Base-by-base conservation (phyloP, 2,329 filamentous ascomycete species). In the Hypoxylon sp. region DNA sequence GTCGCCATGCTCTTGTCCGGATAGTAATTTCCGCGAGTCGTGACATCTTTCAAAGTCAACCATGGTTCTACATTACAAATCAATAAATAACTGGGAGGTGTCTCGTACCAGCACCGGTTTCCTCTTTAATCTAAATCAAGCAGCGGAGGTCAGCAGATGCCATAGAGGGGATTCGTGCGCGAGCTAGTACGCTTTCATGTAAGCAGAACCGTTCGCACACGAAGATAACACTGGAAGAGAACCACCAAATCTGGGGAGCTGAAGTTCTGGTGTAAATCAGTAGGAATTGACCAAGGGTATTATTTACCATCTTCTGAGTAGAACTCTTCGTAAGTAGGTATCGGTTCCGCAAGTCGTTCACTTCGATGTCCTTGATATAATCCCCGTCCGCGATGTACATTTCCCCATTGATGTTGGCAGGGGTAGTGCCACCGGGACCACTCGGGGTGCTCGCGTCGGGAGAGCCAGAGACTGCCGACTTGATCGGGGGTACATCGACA, bases 291-390 rank as follows among this genome's bases (percentile, higher is more conserved):
- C 78, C 78, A 82, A 76, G 81, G 81, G 83, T 82, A 75, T 75
- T 87, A 92, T 88, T 96, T 97, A 99, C 94, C 93, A 94, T 96
- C 84, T 96, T 96, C 81, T 97, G 94, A 62, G 91, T 96, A 66
- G 91, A 89, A 68, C 92, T 91, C 79, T 97, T 97, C 60, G 93
- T 99, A 77, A 99, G 82, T 72, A 92, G 88, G 74, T 99, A 99
- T 65, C 93, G 90, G 72, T 97, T 99, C 60, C 93, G 88, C 68
- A 97, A 77, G 74, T 97, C 93, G 73, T 99, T 99, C 78, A 99
- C 91, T 78, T 97, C 94, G 68, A 99, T 96, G 69, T 99, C 94
- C 74, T 95, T 94, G 75, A 99, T 97, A 72, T 90, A 97, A 75
- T 99, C 94, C 66, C 94, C 94, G 70, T 97, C 94, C 56, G 92